Base-by-base conservation (phyloP, 768 basidiomycete genomes). In the Lactifluus echinatus region DNA sequence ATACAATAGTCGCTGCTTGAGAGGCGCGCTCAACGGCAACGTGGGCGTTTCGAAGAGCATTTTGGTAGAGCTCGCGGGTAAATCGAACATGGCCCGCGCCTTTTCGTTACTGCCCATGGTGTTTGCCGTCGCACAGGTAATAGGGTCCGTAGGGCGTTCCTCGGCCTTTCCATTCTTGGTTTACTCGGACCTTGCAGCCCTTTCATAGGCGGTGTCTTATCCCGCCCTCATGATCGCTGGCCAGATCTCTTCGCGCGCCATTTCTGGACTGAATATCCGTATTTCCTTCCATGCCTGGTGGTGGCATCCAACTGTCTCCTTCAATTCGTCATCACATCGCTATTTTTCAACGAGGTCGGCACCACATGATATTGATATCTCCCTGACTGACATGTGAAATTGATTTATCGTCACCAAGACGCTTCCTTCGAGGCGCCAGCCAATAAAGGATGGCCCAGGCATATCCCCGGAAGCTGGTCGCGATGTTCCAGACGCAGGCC, bases 41-140 rank as follows among this genome's bases (percentile, higher is more conserved):
- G 6, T 69, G 2, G 71, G 72, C 14, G 65, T 69, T 21, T 58
- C 62, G 33, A 68, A 66, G 26, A 59, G 65, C 19, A 62, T 63
- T 42, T 46, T 67, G n/a, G 34, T 56, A 62, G 73, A 74, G 48
- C 43, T 53, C 15, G 45, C 52, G 0, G 52, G 45, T 2, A 44
- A 54, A 21, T 28, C 34, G 2, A 54, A 54, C 15, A 28, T 54
- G 8, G 53, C 53, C 7, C 44, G 44, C 1, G 53, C 33, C 0
- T 46, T 46, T 19, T 45, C 53, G 7, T 45, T 54, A 14, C 5
- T 46, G 2, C n/a, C n/a, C n/a, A 15, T 46, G 26, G 15, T n/a
- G 2, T 36, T 23, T 24, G 53, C 34, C 5, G 3, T 46, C 3
- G 53, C 43, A 14, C 6, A 14, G 0, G 12, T 36, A 3, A 8